These are phyloP conservation scores for Amphirosellinia nigrospora DNA, from an alignment of 495 filamentous ascomycete species.

Conservation along the genomic window DNA sequence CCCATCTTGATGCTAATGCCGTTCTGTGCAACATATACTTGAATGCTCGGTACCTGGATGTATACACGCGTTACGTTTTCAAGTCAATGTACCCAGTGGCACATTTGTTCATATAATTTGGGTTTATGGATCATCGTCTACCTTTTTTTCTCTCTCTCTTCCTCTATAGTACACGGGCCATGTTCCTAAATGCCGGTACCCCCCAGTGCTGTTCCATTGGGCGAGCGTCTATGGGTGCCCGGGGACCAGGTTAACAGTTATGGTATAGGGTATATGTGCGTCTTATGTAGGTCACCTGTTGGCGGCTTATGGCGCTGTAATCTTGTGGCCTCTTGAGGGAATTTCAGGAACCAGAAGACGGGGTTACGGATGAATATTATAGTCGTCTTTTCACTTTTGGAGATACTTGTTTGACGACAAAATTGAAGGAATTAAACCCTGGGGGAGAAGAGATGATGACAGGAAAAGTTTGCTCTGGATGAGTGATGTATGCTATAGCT, in stretches of 20 bases:
- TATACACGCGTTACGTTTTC: neutral
- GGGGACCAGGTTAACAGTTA: conserved; percentile 20
- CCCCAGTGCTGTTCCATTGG: neutral
- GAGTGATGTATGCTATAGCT: neutral
- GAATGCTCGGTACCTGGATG: neutral
- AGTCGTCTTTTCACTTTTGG: neutral
- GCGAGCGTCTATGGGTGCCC: conserved; percentile 13
- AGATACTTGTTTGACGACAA: neutral
- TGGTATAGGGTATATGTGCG: conserved; percentile 7
- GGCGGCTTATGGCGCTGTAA: conserved; percentile 20
- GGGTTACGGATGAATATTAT: neutral
- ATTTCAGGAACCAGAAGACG: neutral
- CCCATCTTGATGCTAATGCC: conserved; percentile 5
- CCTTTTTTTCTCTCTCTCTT: neutral
- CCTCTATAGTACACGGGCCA: conserved; percentile 1
- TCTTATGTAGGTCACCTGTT: conserved; percentile 21
- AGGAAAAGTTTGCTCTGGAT: neutral
- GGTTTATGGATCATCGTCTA: neutral
- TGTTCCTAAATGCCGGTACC: conserved; percentile 16
- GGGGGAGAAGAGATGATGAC: neutral
- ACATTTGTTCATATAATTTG: neutral
- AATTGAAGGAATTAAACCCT: neutral
- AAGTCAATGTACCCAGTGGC: neutral
- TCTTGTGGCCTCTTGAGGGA: conserved; percentile 1
- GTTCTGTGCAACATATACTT: neutral